Evolutionary conservation across 306 rosid genomes (phyloP).

Genomic region (Medicago lupulina): DNA sequence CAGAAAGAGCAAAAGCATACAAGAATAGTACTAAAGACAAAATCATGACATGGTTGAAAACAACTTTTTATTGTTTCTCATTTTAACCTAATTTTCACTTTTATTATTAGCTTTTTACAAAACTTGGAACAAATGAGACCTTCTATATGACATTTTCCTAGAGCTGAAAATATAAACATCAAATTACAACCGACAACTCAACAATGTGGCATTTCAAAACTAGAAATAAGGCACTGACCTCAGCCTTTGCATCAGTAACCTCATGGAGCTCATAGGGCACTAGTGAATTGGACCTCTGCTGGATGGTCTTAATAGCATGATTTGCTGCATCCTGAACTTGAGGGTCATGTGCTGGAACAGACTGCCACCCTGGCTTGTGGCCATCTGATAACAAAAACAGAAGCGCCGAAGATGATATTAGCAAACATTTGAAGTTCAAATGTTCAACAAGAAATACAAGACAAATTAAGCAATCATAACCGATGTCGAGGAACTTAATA

Average conservation of each 20-base stretch:
- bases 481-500: not conserved
- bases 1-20: no score
- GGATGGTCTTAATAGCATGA: conserved; percentile 75
- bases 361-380: conserved; percentile 64
- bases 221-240: conserved; percentile 56
- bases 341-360: conserved; percentile 73
- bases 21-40: not conserved
- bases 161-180: conserved; percentile 9
- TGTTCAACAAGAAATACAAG: conserved; percentile 17
- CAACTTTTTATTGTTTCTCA: not conserved
- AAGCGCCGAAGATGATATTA: conserved; percentile 27
- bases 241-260: conserved; percentile 80
- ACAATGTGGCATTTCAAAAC: conserved; percentile 13
- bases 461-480: conserved; percentile 13
- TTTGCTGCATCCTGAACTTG: conserved; percentile 83
- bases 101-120: not conserved
- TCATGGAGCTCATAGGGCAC: conserved; percentile 73
- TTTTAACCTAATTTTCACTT: not conserved
- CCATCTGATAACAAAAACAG: conserved; percentile 53
- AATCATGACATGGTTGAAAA: not conserved
- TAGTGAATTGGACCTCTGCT: conserved; percentile 78
- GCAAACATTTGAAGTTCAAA: conserved; percentile 14
- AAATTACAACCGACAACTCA: conserved; percentile 7
- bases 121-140: not conserved
- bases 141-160: not conserved